A percentile compares a stretch with the other conserved stretches of the same genome.
These are phyloP conservation scores for Sugiyamaella castrensis DNA, from an alignment of 1,139 yeast species.

Conservation along the genomic window DNA sequence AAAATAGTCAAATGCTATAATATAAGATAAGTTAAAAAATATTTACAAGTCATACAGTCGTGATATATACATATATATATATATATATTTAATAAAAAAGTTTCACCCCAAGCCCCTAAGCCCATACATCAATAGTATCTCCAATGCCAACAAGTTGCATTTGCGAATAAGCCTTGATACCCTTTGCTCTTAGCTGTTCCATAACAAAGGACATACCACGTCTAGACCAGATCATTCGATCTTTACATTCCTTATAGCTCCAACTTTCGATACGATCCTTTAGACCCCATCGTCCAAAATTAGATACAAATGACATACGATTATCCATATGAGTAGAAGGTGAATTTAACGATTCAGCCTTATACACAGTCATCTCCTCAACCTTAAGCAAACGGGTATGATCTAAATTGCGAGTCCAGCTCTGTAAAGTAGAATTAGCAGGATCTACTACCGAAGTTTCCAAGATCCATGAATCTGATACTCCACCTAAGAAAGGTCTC, in stretches of 20 bases:
- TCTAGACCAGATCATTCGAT: conserved; percentile 63
- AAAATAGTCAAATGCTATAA: too few species aligned
- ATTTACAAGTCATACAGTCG: too few species aligned
- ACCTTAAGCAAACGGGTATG: conserved; percentile 76
- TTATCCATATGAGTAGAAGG: conserved; percentile 25
- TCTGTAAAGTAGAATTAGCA: conserved; percentile 48
- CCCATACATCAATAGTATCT: conserved; percentile 8
- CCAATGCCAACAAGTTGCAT: conserved; percentile 8
- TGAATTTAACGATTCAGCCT: conserved; percentile 29
- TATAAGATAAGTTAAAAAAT: too few species aligned
- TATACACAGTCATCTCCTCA: conserved; percentile 69
- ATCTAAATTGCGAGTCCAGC: conserved; percentile 83
- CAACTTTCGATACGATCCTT: conserved; percentile 76
- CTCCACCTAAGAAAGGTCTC: conserved; percentile 69
- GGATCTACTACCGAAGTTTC: conserved; percentile 81
- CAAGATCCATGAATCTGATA: conserved; percentile 76
- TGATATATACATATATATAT: too few species aligned
- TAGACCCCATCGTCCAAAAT: conserved; percentile 58
- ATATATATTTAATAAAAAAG: too few species aligned
- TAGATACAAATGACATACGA: conserved; percentile 69
- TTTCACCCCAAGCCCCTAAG: too few species aligned
- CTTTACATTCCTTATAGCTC: conserved; percentile 69
- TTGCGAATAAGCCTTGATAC: conserved; percentile 25
- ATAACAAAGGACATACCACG: conserved; percentile 77
- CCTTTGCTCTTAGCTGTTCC: conserved; percentile 51